These are phyloP conservation scores for Boletus vinaceobasis DNA, from an alignment of 768 basidiomycete species.

Conservation along the genomic window DNA sequence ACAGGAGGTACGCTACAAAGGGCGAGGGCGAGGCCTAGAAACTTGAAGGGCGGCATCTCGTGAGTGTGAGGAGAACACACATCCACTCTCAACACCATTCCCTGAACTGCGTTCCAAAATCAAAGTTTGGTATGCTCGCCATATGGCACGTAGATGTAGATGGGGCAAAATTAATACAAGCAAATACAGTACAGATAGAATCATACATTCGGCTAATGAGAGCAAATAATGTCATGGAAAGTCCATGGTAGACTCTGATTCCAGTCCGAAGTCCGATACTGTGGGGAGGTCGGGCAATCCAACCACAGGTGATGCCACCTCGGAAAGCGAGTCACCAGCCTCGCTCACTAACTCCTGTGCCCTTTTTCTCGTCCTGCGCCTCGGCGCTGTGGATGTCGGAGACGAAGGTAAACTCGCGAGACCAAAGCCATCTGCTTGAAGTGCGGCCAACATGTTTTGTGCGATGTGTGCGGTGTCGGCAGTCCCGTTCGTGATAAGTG, in stretches of 20 bases:
- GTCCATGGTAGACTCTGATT: slow-evolving; percentile 26
- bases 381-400: slow-evolving; percentile 38
- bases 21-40: slow-evolving; percentile 27
- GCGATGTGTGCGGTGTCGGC: slow-evolving; percentile 52
- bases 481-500: slow-evolving; percentile 26
- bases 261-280: slow-evolving; percentile 27
- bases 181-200: slow-evolving; percentile 34
- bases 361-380: slow-evolving; percentile 28
- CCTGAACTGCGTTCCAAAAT: slow-evolving; percentile 14
- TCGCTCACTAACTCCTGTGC: slow-evolving; percentile 37
- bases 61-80: not conserved
- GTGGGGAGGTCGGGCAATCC: slow-evolving; percentile 26
- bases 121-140: slow-evolving; percentile 21
- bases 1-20: slow-evolving; percentile 37
- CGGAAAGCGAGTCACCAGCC: slow-evolving; percentile 29
- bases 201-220: slow-evolving; percentile 21
- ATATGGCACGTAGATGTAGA: slow-evolving; percentile 8
- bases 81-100: not conserved
- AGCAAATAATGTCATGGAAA: slow-evolving; percentile 25
- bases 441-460: slow-evolving; percentile 68
- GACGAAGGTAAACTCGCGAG: slow-evolving; percentile 43
- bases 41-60: slow-evolving; percentile 17
- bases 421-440: slow-evolving; percentile 68
- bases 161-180: slow-evolving; percentile 25
- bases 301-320: slow-evolving; percentile 22